phyloP scores from a whole-genome alignment of 345 rosid genomes.

The Populus tremula region DNA sequence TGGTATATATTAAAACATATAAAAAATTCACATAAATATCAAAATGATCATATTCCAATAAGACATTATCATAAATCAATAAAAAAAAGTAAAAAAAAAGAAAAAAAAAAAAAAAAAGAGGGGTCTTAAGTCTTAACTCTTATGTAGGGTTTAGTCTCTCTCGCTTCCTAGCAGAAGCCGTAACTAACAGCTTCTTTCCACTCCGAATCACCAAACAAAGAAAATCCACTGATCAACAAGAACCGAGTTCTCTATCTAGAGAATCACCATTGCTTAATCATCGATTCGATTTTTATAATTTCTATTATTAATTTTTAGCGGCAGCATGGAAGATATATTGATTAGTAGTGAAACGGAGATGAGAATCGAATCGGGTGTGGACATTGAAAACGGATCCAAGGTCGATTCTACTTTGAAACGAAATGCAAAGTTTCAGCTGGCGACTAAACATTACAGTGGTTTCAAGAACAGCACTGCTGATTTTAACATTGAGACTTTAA shows the following conservation, averaged over 20 bases:
- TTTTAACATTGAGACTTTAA: constrained; percentile 74
- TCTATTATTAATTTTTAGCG: neutral
- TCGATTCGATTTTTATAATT: neutral
- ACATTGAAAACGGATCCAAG: constrained; percentile 4
- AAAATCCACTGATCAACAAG: neutral
- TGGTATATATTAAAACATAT: no score
- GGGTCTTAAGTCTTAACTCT: neutral
- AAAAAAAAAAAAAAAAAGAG: neutral
- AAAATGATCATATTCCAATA: no score
- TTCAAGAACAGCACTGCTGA: constrained; percentile 35
- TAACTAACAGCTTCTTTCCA: neutral
- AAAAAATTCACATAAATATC: no score
- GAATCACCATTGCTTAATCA: neutral
- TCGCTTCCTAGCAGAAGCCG: neutral
- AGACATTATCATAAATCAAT: no score
- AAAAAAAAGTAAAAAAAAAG: neutral
- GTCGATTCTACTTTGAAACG: constrained; percentile 25
- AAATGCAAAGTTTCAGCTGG: constrained; percentile 63
- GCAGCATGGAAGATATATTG: neutral
- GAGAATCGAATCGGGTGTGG: neutral
- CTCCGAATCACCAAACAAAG: neutral
- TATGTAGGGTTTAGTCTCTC: neutral
- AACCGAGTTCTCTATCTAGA: neutral
- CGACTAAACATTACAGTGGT: constrained; percentile 52
- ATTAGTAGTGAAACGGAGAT: neutral